Evolutionary conservation across 2,329 filamentous ascomycete species (phyloP).

Genomic region (Xylariaceae sp.): DNA sequence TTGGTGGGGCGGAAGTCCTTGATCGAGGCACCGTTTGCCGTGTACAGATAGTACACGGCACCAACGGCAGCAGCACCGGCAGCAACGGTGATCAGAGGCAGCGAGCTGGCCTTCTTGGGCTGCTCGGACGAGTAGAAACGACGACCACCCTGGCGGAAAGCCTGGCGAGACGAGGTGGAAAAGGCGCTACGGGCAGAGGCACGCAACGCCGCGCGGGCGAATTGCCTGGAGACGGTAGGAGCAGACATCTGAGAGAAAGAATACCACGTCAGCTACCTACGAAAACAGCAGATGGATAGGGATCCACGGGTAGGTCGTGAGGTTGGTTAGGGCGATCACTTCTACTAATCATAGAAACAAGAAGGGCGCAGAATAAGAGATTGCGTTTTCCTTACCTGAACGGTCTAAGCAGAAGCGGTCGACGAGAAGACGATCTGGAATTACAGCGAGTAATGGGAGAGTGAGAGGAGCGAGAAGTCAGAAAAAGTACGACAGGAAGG

Average conservation of each 20-base stretch:
- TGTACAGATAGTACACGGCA: slow-evolving; percentile 62
- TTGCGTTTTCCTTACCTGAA: slow-evolving; percentile 3
- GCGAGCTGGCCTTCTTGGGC: slow-evolving; percentile 45
- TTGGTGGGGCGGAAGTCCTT: slow-evolving; percentile 67
- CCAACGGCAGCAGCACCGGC: slow-evolving; percentile 56
- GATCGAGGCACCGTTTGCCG: slow-evolving; percentile 43
- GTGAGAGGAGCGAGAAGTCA: not conserved
- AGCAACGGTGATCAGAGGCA: slow-evolving; percentile 49
- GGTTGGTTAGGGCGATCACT: not conserved
- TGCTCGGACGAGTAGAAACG: slow-evolving; percentile 74
- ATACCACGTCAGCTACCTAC: slow-evolving; percentile 5
- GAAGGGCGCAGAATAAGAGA: not conserved
- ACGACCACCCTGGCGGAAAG: slow-evolving; percentile 67
- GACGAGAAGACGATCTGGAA: not conserved
- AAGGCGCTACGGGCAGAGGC: slow-evolving; percentile 55
- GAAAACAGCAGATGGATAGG: not conserved
- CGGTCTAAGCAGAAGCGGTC: not conserved
- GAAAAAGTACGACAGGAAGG: not conserved
- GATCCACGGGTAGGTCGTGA: not conserved
- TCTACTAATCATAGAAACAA: not conserved
- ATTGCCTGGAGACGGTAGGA: slow-evolving; percentile 44
- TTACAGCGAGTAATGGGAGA: not conserved
- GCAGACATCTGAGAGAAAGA: slow-evolving; percentile 37
- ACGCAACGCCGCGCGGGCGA: slow-evolving; percentile 55
- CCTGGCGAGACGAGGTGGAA: slow-evolving; percentile 55